Conservation (phyloP, 257 asterid species). For the Cinchona pubescens region DNA sequence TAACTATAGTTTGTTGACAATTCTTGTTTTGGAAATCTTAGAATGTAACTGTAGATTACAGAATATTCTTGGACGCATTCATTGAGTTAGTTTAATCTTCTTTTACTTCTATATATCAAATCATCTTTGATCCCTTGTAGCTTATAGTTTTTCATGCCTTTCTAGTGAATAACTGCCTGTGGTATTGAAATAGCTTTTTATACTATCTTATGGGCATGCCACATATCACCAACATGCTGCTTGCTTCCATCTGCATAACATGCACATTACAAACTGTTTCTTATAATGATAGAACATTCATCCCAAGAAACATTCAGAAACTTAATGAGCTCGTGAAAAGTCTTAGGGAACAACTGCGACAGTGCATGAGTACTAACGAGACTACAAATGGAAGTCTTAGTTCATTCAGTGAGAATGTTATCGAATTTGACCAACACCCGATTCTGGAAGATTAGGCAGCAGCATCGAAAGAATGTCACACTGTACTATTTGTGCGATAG, state of each 20-base stretch:
- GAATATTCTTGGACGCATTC: neutral
- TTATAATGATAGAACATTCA: slow-evolving; percentile 57
- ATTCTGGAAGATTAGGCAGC: slow-evolving; percentile 56
- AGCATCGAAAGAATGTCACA: neutral
- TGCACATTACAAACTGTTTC: neutral
- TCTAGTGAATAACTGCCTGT: neutral
- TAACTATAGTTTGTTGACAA: no score
- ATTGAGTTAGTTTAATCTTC: neutral
- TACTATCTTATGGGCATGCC: neutral
- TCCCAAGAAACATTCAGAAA: slow-evolving; percentile 80
- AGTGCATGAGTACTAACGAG: slow-evolving; percentile 54
- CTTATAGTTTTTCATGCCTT: no score
- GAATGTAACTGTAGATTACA: no score
- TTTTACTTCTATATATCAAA: neutral
- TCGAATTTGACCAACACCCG: slow-evolving; percentile 57
- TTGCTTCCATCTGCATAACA: neutral
- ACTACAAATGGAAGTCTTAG: slow-evolving; percentile 38
- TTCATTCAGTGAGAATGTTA: slow-evolving; percentile 43
- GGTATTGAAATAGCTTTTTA: neutral
- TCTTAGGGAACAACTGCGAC: slow-evolving; percentile 69
- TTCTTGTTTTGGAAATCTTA: no score
- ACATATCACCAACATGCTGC: neutral
- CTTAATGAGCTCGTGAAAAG: slow-evolving; percentile 63
- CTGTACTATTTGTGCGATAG: slow-evolving; percentile 2
- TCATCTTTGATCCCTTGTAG: neutral